These are phyloP conservation scores for Thielaviopsis euricoi DNA, from an alignment of 2,329 filamentous ascomycete species.

Conservation along the genomic window DNA sequence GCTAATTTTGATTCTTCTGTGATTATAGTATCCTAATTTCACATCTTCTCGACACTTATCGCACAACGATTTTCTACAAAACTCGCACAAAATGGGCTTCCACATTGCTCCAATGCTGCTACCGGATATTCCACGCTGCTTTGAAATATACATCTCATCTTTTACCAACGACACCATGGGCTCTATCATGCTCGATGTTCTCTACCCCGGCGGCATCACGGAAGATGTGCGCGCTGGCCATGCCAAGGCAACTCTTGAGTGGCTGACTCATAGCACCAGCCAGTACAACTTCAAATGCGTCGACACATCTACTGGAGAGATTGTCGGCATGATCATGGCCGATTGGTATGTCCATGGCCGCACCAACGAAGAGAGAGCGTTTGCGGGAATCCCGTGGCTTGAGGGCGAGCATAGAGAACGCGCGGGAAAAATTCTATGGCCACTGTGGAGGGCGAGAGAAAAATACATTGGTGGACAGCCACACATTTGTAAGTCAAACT, in stretches of 20 bases:
- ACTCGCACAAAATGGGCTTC: constrained; percentile 20
- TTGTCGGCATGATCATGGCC: constrained; percentile 30
- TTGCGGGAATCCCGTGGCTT: constrained; percentile 29
- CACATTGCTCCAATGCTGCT: constrained; percentile 28
- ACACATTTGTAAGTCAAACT: constrained; percentile 24
- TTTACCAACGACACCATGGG: constrained; percentile 25
- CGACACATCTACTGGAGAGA: constrained; percentile 25
- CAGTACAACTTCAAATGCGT: constrained; percentile 33
- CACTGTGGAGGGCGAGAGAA: constrained; percentile 25
- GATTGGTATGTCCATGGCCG: constrained; percentile 25
- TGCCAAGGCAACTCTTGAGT: constrained; percentile 23
- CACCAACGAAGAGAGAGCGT: constrained; percentile 25
- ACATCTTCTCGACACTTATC: no score
- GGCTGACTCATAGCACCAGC: constrained; percentile 22
- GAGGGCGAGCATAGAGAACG: constrained; percentile 25
- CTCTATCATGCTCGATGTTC: constrained; percentile 24
- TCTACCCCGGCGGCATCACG: constrained; percentile 23
- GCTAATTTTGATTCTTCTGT: no score
- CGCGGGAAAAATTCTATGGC: constrained; percentile 25
- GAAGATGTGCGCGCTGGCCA: constrained; percentile 27
- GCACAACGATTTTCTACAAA: no score
- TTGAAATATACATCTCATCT: constrained; percentile 30
- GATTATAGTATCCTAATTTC: no score
- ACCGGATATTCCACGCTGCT: constrained; percentile 28
- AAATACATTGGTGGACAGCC: constrained; percentile 23